Conservation (phyloP, 257 asterid species). For the Solanum gracilifrons region DNA sequence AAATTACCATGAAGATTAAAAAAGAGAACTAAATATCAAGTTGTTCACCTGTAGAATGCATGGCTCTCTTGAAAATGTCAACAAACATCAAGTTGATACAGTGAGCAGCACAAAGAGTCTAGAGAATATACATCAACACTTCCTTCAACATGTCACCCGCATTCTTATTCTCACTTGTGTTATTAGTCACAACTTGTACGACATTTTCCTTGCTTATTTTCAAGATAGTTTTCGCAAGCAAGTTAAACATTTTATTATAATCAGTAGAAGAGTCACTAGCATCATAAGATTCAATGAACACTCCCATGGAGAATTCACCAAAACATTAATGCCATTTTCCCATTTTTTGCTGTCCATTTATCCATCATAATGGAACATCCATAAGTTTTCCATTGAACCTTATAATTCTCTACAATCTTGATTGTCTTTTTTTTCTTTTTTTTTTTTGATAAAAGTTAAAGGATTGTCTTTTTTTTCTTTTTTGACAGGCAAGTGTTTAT, state of each 20-base stretch:
- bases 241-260: background rate
- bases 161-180: background rate
- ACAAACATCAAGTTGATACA: background rate
- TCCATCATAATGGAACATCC: background rate
- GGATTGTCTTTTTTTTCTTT: no score
- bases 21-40: background rate
- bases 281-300: background rate
- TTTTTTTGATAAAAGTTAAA: no score
- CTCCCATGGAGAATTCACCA: background rate
- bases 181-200: background rate
- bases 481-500: background rate
- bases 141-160: background rate
- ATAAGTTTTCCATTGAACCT: background rate
- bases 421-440: background rate
- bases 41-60: background rate
- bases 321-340: background rate
- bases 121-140: background rate
- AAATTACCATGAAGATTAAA: background rate
- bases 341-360: background rate
- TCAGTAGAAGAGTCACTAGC: background rate
- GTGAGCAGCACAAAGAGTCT: background rate
- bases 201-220: background rate
- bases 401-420: background rate
- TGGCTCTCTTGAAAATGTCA: background rate
- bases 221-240: background rate